Evolutionary conservation across 1,284 basidiomycete genomes (phyloP), one percentile per base, ranked within the genome.

Genomic region (Naganishia liquefaciens): DNA sequence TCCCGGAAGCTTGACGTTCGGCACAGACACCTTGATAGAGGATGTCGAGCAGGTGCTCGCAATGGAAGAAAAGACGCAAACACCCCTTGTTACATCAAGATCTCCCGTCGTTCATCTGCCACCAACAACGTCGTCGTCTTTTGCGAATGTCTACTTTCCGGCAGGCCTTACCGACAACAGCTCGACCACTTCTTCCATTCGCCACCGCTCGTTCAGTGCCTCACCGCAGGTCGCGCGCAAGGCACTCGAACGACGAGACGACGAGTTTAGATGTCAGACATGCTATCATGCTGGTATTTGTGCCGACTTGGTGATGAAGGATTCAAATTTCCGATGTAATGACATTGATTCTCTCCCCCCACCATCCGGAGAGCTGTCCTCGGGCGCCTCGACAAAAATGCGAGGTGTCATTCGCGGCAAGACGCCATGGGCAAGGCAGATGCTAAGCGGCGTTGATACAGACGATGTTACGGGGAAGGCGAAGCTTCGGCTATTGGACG

Each of bases 231-330:
- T 21, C 1, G 15, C 46, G 25, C 46, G 21, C 21, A 47, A 21
- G 13, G 50, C 25, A 1, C 50, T 19, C 4, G 25, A 28, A 2
- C 50, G 27, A 30, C 27, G 2, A 7, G 55, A 60, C 23, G 46
- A 60, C 37, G 55, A 60, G 23, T 60, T 60, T 23, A 44, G 55
- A 11, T 60, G 55, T 37, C 15, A 25, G 33, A 60, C 55, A 40
- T 60, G 55, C 55, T 37, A 60, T 25, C 55, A 60, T 49, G 44
- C 55, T n/a, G 55, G 55, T n/a, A 19, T 60, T 21, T 60, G 55
- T 21, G 55, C 55, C 13, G 55, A 60, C 11, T 49, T 60, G 30
- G 21, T 50, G 4, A 60, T 60, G 33, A 17, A 50, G n/a, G 44
- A 50, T 40, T 23, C 55, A 5, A 39, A 33, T 4, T 60, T 60